Base-by-base conservation (phyloP, 345 rosid species). In the Abelmoschus esculentus region DNA sequence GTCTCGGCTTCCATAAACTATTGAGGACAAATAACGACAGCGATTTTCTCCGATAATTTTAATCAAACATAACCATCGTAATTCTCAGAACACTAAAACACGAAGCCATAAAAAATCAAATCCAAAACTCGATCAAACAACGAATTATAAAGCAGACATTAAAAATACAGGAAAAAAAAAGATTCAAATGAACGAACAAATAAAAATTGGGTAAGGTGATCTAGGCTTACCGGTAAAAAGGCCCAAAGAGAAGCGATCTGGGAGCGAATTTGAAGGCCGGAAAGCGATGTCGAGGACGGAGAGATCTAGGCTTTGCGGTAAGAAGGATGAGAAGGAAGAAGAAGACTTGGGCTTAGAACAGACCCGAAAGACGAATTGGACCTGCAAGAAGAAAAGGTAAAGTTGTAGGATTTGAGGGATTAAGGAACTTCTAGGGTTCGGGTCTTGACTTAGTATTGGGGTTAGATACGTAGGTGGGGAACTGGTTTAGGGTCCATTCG, bases 361-460 rank as follows among this genome's bases (percentile, higher is more conserved):
- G 67, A 81, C 82, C 82, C 84, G 81, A 76, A 73, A 77, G 72
- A 69, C 69, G 74, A 78, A 84, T 76, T 84, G 92, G 87, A 86
- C 86, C 83, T 70, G 15, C 71, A 2, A 54, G 12, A 40, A 60
- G 10, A 10, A 13, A 10, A 10, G 15, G 50, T 9, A 42, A 42
- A 42, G 1, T 1, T 42, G 47, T 1, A 7, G 13, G 47, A 42
- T 42, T 42, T 42, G 47, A 22, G 9, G 9, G 50, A 13, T 49
- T 11, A 9, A 49, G 13, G 17, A 5, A 34, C 7, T 46, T 46
- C 11, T 46, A 46, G 50, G 50, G 15, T 46, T 46, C 3, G 14
- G 14, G 26, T 22, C 26, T 22, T 22, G 26, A 22, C 26, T 22
- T 22, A 22, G 26, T 22, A 22, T 13, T 46, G 0, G 12, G 19